Percentiles rank a stretch among this genome's conserved stretches.
These are phyloP conservation scores for Gonapodya sp. DNA, from an alignment of 192 early-diverging fungal genomes.

Conservation along the genomic window DNA sequence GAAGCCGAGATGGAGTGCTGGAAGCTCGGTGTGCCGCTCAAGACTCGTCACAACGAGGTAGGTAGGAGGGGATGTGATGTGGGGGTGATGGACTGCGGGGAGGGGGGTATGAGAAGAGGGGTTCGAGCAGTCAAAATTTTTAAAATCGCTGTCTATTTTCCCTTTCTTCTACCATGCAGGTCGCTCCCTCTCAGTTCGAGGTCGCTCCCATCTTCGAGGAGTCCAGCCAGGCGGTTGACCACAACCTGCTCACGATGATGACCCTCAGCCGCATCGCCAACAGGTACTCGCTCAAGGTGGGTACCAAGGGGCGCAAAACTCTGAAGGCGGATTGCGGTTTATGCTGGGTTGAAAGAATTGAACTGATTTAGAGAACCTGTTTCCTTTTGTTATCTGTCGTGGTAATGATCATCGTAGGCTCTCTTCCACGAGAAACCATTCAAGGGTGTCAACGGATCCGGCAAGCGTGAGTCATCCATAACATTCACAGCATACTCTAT, in stretches of 20 bases:
- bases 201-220: slow-evolving; percentile 98
- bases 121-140: too few species aligned
- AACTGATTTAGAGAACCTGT: too few species aligned
- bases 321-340: too few species aligned
- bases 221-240: slow-evolving; percentile 89
- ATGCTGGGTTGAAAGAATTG: too few species aligned
- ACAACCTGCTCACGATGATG: slow-evolving; percentile 98
- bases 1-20: slow-evolving; percentile 91
- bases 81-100: too few species aligned
- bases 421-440: slow-evolving; percentile 99
- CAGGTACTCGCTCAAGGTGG: slow-evolving; percentile 87
- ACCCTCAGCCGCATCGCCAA: slow-evolving; percentile 94
- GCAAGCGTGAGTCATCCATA: slow-evolving; percentile 99
- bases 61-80: too few species aligned
- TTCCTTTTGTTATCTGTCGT: too few species aligned
- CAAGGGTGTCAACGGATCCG: slow-evolving; percentile 96
- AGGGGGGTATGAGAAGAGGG: too few species aligned
- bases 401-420: not conserved
- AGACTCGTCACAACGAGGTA: slow-evolving; percentile 96
- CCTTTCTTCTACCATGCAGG: slow-evolving; percentile 22
- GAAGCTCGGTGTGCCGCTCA: slow-evolving; percentile 91
- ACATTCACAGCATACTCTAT: slow-evolving; percentile 83
- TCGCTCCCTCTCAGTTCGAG: slow-evolving; percentile 97
- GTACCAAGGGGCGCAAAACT: not conserved
- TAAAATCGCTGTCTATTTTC: not conserved